These are phyloP conservation scores for Rhizopus microsporus DNA, from an alignment of 371 early-diverging fungal genomes.

Conservation along the genomic window DNA sequence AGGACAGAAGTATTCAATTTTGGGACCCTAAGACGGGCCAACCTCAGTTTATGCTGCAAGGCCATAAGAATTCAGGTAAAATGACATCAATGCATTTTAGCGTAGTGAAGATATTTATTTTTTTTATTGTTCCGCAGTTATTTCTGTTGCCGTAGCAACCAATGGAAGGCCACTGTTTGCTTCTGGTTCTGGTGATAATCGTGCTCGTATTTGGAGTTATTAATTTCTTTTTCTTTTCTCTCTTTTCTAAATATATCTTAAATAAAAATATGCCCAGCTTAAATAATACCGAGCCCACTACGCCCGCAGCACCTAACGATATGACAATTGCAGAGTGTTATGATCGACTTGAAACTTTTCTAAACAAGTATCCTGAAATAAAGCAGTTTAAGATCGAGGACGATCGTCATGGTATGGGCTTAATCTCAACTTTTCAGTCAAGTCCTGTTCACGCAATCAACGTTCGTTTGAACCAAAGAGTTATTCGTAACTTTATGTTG, in stretches of 20 bases:
- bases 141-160: neutral
- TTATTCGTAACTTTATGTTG: slow-evolving; percentile 20
- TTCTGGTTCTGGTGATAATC: slow-evolving; percentile 91
- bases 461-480: slow-evolving; percentile 15
- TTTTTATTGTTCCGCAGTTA: neutral
- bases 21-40: slow-evolving; percentile 87
- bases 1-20: slow-evolving; percentile 94
- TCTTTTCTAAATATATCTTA: neutral
- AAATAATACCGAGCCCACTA: slow-evolving; percentile 16
- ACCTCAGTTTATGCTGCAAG: slow-evolving; percentile 92
- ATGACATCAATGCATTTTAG: neutral
- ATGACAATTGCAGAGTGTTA: slow-evolving; percentile 23
- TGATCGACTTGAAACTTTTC: slow-evolving; percentile 19
- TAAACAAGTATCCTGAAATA: slow-evolving; percentile 9
- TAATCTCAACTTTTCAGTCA: slow-evolving; percentile 18
- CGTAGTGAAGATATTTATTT: neutral
- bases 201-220: slow-evolving; percentile 88
- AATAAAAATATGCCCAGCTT: slow-evolving; percentile 17
- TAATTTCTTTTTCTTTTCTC: slow-evolving; percentile 3
- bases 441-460: slow-evolving; percentile 17
- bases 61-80: slow-evolving; percentile 94
- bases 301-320: slow-evolving; percentile 25
- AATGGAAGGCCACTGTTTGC: slow-evolving; percentile 74
- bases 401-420: slow-evolving; percentile 33
- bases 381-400: slow-evolving; percentile 27